Evolutionary conservation across 2,329 filamentous ascomycete genomes (phyloP).

Genomic region (Alternaria infectoria): DNA sequence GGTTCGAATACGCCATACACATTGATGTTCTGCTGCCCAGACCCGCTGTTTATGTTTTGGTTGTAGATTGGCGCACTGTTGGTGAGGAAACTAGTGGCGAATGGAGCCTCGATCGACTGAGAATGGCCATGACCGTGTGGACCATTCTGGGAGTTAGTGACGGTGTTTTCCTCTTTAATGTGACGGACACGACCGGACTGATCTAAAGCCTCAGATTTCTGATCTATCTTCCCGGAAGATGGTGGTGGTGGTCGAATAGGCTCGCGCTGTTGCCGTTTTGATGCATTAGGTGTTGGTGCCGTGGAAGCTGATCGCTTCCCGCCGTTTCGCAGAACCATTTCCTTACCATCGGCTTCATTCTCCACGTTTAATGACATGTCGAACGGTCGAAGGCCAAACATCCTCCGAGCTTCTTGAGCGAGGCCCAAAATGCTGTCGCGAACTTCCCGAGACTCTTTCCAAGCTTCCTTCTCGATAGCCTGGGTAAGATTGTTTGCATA

Average conservation of each 20-base stretch:
- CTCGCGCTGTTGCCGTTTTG: not conserved
- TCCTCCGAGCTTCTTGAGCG: not conserved
- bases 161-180: not conserved
- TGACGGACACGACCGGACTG: not conserved
- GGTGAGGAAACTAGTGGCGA: not conserved
- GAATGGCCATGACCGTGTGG: not conserved
- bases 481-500: not conserved
- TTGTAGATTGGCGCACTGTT: not conserved
- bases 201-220: not conserved
- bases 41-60: not conserved
- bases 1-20: not conserved
- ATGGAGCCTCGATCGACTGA: not conserved
- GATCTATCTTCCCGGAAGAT: no score
- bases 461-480: not conserved
- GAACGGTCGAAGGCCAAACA: not conserved
- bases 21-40: not conserved
- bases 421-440: not conserved
- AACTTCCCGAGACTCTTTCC: not conserved
- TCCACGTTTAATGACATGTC: not conserved
- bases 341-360: not conserved
- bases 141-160: not conserved
- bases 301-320: not conserved
- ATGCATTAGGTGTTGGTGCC: not conserved
- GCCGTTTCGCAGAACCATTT: not conserved
- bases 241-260: not conserved